These are phyloP conservation scores for Xylaria cubensis DNA, from an alignment of 495 filamentous ascomycete genomes.

Conservation along the genomic window DNA sequence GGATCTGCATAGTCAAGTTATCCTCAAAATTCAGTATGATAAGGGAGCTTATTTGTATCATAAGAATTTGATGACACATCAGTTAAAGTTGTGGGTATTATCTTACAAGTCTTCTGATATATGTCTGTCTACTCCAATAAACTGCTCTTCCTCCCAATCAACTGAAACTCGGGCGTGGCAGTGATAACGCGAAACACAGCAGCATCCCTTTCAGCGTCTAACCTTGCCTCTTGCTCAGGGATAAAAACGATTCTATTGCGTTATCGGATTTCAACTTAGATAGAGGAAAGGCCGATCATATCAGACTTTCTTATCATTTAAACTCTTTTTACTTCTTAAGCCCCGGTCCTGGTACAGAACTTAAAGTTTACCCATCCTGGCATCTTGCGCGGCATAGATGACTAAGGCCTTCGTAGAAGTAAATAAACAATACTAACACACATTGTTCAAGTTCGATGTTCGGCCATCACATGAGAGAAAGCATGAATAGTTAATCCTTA, in stretches of 20 bases:
- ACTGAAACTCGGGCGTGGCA: slow-evolving; percentile 10
- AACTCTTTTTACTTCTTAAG: neutral
- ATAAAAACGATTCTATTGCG: neutral
- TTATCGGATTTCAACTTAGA: neutral
- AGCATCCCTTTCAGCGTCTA: neutral
- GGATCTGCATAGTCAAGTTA: neutral
- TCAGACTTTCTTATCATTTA: neutral
- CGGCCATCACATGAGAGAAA: neutral
- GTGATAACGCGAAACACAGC: neutral
- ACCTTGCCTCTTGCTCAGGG: neutral
- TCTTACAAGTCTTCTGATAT: neutral
- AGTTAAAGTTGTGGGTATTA: too few relatives aligned
- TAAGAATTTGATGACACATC: neutral
- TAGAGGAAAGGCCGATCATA: neutral
- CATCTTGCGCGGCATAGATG: neutral
- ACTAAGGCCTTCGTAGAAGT: neutral
- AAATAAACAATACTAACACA: neutral
- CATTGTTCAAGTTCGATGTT: neutral
- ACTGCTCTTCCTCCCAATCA: neutral
- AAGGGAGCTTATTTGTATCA: neutral
- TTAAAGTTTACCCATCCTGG: neutral
- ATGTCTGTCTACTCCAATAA: neutral
- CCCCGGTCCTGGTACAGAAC: neutral
- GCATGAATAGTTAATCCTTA: neutral
- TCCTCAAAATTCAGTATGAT: neutral